phyloP scores from a whole-genome alignment of 2,329 filamentous ascomycete genomes.

The Alternaria postmessia region DNA sequence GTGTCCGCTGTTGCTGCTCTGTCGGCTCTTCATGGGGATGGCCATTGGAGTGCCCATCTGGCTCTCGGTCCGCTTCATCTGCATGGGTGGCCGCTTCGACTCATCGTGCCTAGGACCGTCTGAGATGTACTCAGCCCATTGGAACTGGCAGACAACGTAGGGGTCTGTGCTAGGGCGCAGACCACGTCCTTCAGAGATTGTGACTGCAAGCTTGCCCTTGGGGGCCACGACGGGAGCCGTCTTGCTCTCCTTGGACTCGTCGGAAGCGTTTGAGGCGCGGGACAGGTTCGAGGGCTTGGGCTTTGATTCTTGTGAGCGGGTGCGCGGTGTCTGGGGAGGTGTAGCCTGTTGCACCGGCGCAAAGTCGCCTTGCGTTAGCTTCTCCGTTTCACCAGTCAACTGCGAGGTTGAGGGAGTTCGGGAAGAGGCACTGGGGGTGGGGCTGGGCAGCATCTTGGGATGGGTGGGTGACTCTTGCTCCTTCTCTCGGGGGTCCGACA shows the following conservation, averaged over 20 bases:
- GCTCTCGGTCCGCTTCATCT: slow-evolving; percentile 73
- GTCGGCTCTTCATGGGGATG: slow-evolving; percentile 95
- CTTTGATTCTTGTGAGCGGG: slow-evolving; percentile 73
- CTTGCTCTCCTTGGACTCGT: slow-evolving; percentile 50
- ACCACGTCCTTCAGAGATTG: slow-evolving; percentile 84
- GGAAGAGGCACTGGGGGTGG: slow-evolving; percentile 57
- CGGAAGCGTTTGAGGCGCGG: slow-evolving; percentile 59
- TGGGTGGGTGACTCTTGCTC: slow-evolving; percentile 42
- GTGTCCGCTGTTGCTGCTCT: slow-evolving; percentile 94
- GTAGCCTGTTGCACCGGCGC: slow-evolving; percentile 79
- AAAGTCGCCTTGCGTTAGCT: slow-evolving; percentile 85
- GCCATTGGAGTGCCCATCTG: slow-evolving; percentile 87
- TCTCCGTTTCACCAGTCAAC: slow-evolving; percentile 74
- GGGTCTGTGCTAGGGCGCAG: slow-evolving; percentile 84
- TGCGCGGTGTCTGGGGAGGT: slow-evolving; percentile 86
- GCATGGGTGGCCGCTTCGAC: slow-evolving; percentile 54
- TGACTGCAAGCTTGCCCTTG: slow-evolving; percentile 89
- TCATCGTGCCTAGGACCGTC: slow-evolving; percentile 75
- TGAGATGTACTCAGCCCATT: slow-evolving; percentile 95
- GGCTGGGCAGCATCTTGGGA: slow-evolving; percentile 63
- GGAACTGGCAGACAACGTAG: slow-evolving; percentile 96
- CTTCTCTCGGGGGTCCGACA: slow-evolving; percentile 33
- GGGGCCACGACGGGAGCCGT: slow-evolving; percentile 71
- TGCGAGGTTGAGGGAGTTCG: slow-evolving; percentile 63
- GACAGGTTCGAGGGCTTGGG: slow-evolving; percentile 55